These are phyloP conservation scores for Ophiostoma sp. DNA, from an alignment of 2,329 filamentous ascomycete genomes.

Conservation along the genomic window DNA sequence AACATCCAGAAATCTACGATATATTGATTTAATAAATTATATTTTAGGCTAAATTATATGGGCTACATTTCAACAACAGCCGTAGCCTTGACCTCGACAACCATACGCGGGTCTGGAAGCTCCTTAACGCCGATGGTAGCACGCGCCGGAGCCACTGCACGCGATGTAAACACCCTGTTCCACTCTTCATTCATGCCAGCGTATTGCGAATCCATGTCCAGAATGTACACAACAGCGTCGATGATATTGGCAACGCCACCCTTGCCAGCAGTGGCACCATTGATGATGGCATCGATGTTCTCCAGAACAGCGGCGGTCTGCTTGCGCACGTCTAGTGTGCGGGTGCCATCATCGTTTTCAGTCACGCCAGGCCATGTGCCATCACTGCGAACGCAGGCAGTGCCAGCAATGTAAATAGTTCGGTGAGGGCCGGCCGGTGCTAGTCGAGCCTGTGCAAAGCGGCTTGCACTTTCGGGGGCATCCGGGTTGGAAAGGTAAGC, in stretches of 20 bases:
- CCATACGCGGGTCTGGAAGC: slow-evolving; percentile 33
- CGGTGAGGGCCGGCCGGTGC: slow-evolving; percentile 32
- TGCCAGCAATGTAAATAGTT: slow-evolving; percentile 41
- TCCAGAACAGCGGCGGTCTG: slow-evolving; percentile 39
- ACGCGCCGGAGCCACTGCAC: slow-evolving; percentile 36
- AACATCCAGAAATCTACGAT: too few species aligned
- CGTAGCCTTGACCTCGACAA: slow-evolving; percentile 35
- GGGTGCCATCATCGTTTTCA: slow-evolving; percentile 36
- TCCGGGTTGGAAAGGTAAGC: slow-evolving; percentile 35
- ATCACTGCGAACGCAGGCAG: slow-evolving; percentile 34
- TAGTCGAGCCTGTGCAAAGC: slow-evolving; percentile 37
- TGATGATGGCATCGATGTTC: slow-evolving; percentile 38
- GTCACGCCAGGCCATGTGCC: slow-evolving; percentile 36
- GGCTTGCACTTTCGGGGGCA: slow-evolving; percentile 30
- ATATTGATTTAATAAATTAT: too few species aligned
- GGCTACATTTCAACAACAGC: slow-evolving; percentile 31
- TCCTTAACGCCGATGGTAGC: slow-evolving; percentile 34
- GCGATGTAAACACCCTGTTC: slow-evolving; percentile 40
- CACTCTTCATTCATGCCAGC: slow-evolving; percentile 44
- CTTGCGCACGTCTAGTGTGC: slow-evolving; percentile 34
- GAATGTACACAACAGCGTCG: slow-evolving; percentile 39
- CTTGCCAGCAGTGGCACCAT: slow-evolving; percentile 36
- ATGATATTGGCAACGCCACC: slow-evolving; percentile 38
- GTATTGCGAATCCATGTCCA: slow-evolving; percentile 41
- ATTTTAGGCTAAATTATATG: too few species aligned